These are phyloP conservation scores for Oehlia diaphana DNA, from an alignment of 192 early-diverging fungal genomes.

Conservation along the genomic window DNA sequence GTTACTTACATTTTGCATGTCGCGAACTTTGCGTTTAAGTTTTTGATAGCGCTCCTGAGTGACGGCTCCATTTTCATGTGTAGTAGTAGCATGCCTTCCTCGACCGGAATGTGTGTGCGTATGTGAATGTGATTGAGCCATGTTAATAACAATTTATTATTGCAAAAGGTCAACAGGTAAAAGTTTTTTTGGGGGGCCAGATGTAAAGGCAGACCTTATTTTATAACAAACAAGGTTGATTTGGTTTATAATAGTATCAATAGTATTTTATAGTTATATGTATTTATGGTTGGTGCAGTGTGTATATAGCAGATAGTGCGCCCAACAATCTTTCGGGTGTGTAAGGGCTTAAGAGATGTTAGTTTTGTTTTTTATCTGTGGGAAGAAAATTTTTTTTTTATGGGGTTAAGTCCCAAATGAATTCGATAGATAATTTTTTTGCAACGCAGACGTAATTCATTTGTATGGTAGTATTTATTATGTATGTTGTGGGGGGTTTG, in stretches of 20 bases:
- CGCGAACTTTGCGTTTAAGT: slow-evolving; percentile 11
- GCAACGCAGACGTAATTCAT: slow-evolving; percentile 24
- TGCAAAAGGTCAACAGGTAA: neutral
- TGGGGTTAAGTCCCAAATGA: slow-evolving; percentile 12
- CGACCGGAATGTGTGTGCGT: slow-evolving; percentile 3
- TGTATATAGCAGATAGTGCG: neutral
- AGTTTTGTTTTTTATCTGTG: neutral
- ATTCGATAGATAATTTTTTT: slow-evolving; percentile 15
- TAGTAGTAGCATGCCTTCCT: slow-evolving; percentile 1
- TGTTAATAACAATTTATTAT: neutral
- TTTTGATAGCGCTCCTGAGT: slow-evolving; percentile 24
- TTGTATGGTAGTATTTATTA: slow-evolving; percentile 24
- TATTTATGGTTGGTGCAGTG: neutral
- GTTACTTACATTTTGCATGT: slow-evolving; percentile 24
- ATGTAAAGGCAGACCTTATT: neutral
- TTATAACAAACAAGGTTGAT: neutral
- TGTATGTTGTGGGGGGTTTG: slow-evolving; percentile 19
- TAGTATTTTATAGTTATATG: slow-evolving; percentile 3
- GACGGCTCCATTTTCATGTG: slow-evolving; percentile 17
- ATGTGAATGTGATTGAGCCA: slow-evolving; percentile 27
- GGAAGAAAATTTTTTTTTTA: slow-evolving; percentile 15
- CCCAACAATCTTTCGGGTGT: slow-evolving; percentile 14
- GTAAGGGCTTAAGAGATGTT: slow-evolving; percentile 14
- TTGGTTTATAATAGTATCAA: slow-evolving; percentile 3
- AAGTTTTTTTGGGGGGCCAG: neutral